phyloP scores from a whole-genome alignment of 176 grass and related monocot species.

The Triticum dicoccoides region DNA sequence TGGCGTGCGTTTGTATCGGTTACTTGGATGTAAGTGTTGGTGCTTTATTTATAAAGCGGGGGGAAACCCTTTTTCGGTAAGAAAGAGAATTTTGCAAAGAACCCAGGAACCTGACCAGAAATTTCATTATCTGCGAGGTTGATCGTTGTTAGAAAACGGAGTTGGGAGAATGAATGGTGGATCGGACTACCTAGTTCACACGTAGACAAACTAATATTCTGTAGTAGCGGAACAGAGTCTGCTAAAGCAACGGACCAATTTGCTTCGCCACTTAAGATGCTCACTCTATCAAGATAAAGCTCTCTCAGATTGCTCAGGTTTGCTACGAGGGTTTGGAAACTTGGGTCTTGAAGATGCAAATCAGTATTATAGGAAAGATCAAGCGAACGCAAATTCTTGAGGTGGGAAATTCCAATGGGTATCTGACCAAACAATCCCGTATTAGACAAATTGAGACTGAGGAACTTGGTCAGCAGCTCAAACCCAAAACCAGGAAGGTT shows the following conservation, averaged over 20 bases:
- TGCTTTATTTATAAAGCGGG: no score
- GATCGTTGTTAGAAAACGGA: neutral
- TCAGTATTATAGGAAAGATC: no score
- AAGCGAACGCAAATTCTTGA: neutral
- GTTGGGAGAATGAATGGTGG: slow-evolving; percentile 3
- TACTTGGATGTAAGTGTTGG: no score
- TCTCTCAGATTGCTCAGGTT: slow-evolving; percentile 32
- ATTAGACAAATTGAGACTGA: neutral
- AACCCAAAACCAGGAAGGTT: neutral
- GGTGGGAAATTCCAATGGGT: neutral
- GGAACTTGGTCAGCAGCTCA: neutral
- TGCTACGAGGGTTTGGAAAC: neutral
- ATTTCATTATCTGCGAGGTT: no score
- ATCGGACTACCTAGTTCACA: no score
- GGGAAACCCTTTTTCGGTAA: no score
- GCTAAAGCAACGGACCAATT: slow-evolving; percentile 27
- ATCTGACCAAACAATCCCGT: neutral
- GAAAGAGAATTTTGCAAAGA: neutral
- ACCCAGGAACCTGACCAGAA: no score
- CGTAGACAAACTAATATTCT: no score
- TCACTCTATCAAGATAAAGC: neutral
- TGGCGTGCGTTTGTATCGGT: no score
- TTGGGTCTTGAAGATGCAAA: no score
- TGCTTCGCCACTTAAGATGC: neutral
- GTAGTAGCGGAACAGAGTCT: slow-evolving; percentile 1